Percentiles rank a stretch among this genome's conserved stretches.
phyloP scores from a whole-genome alignment of 352 stramenopile genomes.

The Phytopythium sindhum region DNA sequence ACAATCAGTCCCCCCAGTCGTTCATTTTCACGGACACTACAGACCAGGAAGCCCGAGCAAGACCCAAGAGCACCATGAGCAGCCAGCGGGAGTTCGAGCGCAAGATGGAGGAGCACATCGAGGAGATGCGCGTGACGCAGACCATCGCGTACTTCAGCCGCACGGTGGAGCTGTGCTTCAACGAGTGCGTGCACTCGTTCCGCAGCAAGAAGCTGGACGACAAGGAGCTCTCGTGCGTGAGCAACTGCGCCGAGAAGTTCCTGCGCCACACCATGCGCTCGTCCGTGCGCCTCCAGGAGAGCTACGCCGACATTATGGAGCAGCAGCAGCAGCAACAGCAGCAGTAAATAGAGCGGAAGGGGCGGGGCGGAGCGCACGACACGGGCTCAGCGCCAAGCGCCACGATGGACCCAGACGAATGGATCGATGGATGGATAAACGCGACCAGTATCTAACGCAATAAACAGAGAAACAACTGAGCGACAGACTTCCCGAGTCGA shows the following conservation, averaged over 20 bases:
- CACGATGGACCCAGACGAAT: background rate
- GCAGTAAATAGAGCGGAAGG: conserved; percentile 5
- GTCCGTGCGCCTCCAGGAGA: conserved; percentile 85
- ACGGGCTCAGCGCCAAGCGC: too few relatives aligned
- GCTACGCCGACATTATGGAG: conserved; percentile 86
- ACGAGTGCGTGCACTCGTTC: conserved; percentile 88
- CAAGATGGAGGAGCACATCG: conserved; percentile 90
- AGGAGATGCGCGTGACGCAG: conserved; percentile 90
- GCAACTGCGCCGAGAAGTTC: conserved; percentile 89
- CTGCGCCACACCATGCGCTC: conserved; percentile 90
- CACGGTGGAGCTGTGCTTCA: conserved; percentile 88
- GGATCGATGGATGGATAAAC: background rate
- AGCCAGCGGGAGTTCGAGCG: conserved; percentile 85
- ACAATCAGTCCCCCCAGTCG: background rate
- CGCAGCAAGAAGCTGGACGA: conserved; percentile 90
- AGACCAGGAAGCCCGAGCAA: conserved; percentile 2
- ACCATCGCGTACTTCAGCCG: conserved; percentile 88
- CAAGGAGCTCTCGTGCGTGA: conserved; percentile 87
- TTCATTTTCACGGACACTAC: background rate
- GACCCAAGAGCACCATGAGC: conserved; percentile 31
- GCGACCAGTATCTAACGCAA: conserved; percentile 3
- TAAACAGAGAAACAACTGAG: conserved; percentile 3
- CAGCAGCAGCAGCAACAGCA: conserved; percentile 71
- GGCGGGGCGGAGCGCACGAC: too few relatives aligned
- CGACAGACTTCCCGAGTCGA: background rate